A percentile compares a stretch with the other conserved stretches of the same genome.
Conservation (phyloP, 148 eudicot species). For the Rhododendron molle region DNA sequence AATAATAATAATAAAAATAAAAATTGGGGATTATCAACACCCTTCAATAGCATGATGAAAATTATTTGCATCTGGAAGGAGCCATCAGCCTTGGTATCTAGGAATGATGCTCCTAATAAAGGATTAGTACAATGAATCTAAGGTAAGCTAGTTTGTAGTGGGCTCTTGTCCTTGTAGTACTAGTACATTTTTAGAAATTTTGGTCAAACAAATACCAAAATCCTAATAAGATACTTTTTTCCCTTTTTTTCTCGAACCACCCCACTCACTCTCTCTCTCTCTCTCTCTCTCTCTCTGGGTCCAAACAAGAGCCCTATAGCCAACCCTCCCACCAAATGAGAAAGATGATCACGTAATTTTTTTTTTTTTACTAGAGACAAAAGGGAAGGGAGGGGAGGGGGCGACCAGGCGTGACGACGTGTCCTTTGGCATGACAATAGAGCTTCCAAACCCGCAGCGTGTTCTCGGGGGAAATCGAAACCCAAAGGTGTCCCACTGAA, state of each 20-base stretch:
- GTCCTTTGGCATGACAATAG: background rate
- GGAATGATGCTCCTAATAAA: background rate
- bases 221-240: no score
- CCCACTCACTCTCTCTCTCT: background rate
- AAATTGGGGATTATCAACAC: no score
- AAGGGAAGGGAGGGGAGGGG: background rate
- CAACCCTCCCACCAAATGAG: background rate
- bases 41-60: background rate
- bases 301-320: slow-evolving; percentile 6
- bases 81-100: background rate
- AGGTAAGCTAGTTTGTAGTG: slow-evolving; percentile 2
- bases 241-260: background rate
- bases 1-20: no score
- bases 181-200: background rate
- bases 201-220: background rate
- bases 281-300: no score
- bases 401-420: background rate
- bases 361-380: background rate
- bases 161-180: background rate
- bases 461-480: no score
- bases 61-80: background rate
- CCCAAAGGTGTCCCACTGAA: background rate
- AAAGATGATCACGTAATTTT: background rate
- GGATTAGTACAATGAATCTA: background rate
- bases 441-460: background rate